A percentile compares a stretch with the other conserved stretches of the same genome.
phyloP scores from a whole-genome alignment of 352 stramenopile genomes.

The Hyaloperonospora brassicae region DNA sequence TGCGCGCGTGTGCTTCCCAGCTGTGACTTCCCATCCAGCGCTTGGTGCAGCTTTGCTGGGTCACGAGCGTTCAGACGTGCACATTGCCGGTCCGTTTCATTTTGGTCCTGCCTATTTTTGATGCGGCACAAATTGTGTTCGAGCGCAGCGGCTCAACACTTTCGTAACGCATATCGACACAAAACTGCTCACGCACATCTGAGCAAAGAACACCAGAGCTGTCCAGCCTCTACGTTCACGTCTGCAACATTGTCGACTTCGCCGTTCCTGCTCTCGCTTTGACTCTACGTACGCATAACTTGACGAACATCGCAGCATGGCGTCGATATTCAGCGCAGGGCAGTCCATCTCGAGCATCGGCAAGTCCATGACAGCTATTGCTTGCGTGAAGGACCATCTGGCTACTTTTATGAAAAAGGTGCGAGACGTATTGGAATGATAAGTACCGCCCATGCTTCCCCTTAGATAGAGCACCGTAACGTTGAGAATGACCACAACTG shows the following conservation, averaged over 20 bases:
- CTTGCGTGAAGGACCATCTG: conserved; percentile 66
- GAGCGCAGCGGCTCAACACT: too few relatives aligned
- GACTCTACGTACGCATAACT: neutral
- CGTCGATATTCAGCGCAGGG: conserved; percentile 70
- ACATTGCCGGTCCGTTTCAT: too few relatives aligned
- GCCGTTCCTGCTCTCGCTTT: neutral
- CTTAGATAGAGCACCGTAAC: neutral
- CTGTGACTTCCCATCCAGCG: too few relatives aligned
- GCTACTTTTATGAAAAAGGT: conserved; percentile 86
- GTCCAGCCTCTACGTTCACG: neutral
- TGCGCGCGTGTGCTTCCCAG: too few relatives aligned
- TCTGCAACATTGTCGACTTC: neutral
- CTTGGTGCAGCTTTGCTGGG: too few relatives aligned
- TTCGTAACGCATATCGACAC: too few relatives aligned
- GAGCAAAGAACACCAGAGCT: too few relatives aligned
- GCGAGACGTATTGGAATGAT: neutral
- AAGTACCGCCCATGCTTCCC: too few relatives aligned
- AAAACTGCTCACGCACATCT: too few relatives aligned
- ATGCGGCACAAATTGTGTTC: too few relatives aligned
- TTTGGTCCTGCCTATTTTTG: too few relatives aligned
- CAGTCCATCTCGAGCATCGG: conserved; percentile 80
- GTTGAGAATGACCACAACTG: neutral
- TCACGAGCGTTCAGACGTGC: too few relatives aligned
- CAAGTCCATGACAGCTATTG: conserved; percentile 78
- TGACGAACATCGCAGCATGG: conserved; percentile 30